A percentile compares a stretch with the other conserved stretches of the same genome.
Evolutionary conservation across 169 alveolate species (phyloP).

Genomic region (Fabrea salina): DNA sequence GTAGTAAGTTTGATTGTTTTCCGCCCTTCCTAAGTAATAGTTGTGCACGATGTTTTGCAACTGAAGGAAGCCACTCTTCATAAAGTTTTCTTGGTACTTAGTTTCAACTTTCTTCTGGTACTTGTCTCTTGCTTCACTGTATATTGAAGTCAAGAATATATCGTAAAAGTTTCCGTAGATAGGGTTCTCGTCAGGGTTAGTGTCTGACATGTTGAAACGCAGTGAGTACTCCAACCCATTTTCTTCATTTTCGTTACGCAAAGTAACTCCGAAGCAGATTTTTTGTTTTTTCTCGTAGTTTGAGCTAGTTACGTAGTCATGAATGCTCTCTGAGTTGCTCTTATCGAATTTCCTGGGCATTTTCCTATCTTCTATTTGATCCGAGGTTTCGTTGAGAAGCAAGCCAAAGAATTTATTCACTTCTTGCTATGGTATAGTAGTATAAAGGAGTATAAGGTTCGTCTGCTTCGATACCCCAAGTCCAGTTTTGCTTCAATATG

Average conservation of each 20-base stretch:
- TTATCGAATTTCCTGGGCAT: too few species aligned
- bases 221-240: background rate
- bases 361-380: too few species aligned
- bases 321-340: too few species aligned
- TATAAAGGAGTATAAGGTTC: too few species aligned
- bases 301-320: constrained; percentile 8
- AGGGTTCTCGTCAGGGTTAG: background rate
- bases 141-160: background rate
- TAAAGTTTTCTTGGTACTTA: constrained; percentile 9
- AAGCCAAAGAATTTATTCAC: too few species aligned
- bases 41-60: background rate
- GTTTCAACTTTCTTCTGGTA: constrained; percentile 4
- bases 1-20: background rate
- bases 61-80: constrained; percentile 14
- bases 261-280: constrained; percentile 21
- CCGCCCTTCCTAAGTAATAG: background rate
- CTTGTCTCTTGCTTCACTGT: background rate
- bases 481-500: too few species aligned
- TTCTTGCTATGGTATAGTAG: too few species aligned
- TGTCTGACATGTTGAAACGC: constrained; percentile 11
- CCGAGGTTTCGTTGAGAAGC: too few species aligned
- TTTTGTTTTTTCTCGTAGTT: constrained; percentile 4
- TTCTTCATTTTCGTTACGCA: background rate
- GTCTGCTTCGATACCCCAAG: too few species aligned
- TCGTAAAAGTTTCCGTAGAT: constrained; percentile 9